Evolutionary conservation across 1,139 yeast genomes (phyloP).

Genomic region (Suhomyces atakaporum): DNA sequence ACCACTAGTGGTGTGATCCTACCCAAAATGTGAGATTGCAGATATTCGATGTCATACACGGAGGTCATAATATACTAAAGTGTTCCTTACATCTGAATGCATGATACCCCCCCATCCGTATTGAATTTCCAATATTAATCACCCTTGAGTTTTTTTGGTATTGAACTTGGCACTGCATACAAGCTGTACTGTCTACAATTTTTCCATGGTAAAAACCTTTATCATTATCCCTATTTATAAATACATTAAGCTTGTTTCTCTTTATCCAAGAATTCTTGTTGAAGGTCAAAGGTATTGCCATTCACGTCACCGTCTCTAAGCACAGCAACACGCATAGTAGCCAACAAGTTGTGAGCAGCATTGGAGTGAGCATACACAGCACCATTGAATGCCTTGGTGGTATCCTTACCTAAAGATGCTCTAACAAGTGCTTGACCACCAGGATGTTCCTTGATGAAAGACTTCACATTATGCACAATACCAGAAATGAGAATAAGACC

Average conservation of each 20-base stretch:
- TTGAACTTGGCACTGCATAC: too few species aligned
- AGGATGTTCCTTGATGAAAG: slow-evolving; percentile 89
- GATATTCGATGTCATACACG: too few species aligned
- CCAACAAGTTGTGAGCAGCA: slow-evolving; percentile 95
- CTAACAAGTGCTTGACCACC: slow-evolving; percentile 91
- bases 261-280: slow-evolving; percentile 51
- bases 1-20: slow-evolving; percentile 6
- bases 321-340: slow-evolving; percentile 95
- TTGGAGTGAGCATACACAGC: slow-evolving; percentile 96
- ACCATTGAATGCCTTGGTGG: slow-evolving; percentile 96
- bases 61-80: too few species aligned
- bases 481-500: slow-evolving; percentile 84
- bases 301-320: slow-evolving; percentile 65
- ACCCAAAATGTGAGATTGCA: too few species aligned
- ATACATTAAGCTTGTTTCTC: slow-evolving; percentile 25
- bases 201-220: background rate
- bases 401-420: slow-evolving; percentile 93
- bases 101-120: too few species aligned
- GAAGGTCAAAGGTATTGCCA: slow-evolving; percentile 54
- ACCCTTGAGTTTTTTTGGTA: background rate
- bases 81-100: too few species aligned
- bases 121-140: too few species aligned
- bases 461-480: slow-evolving; percentile 88
- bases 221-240: slow-evolving; percentile 6
- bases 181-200: background rate